Base-by-base conservation (phyloP, 1,139 yeast genomes). In the Pichia terricola region DNA sequence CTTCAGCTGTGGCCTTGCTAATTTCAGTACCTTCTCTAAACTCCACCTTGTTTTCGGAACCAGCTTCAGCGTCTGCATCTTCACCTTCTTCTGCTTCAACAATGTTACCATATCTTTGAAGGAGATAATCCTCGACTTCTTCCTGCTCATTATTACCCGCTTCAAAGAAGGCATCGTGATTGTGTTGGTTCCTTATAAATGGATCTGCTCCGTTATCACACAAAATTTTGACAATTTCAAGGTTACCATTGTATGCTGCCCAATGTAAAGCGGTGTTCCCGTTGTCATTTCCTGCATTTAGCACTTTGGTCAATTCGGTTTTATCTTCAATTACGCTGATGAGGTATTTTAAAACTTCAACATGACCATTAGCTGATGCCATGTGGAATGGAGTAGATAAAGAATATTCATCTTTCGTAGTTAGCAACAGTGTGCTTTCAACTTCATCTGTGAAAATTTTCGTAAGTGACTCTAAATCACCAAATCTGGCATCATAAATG, bases 211-310 rank as follows among this genome's bases (percentile, higher is more conserved):
- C 71, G 51, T 78, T 85, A 32, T 82, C 89, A 58, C 91, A 81
- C 40, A 91, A 67, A 8, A 75, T 59, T 61, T 82, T 66, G 35
- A 87, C 94, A 8, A 81, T 69, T 3, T 75, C 79, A 49, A 86
- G 64, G 55, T 88, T 91, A 1, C 96, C 97, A 57, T 85, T 88
- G 53, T 78, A 74, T 0, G 95, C 75, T 1, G 97, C 96, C 98
- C 98, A 91, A 62, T 91, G 97, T 50, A 91, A 70, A 0, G 97
- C 82, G 0, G 98, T 88, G 61, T 91, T 91, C 4, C 97, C 97
- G 31, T 82, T 77, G 40, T 77, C 83, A 61, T 91, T 91, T 45
- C 68, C 71, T 27, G 69, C 65, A 45, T 77, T 72, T 7, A 50
- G 9, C 31, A 82, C 78, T 41, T 80, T 65, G 26, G 58, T 54